phyloP scores from a whole-genome alignment of 2,329 filamentous ascomycete species.

The Metarhizium robertsii region DNA sequence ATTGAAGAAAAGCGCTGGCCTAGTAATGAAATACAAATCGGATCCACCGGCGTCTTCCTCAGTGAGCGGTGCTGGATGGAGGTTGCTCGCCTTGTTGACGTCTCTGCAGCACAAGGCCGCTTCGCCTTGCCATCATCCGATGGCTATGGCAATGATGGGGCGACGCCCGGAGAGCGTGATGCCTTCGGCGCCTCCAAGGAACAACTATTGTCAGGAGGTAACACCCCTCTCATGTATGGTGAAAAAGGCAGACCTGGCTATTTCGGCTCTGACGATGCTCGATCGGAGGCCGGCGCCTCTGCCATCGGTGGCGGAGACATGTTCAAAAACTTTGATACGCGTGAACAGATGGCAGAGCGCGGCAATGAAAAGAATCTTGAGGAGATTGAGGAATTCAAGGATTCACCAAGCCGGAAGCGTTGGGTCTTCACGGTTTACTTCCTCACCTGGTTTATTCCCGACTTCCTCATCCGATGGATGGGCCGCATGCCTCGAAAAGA shows the following conservation, averaged over 20 bases:
- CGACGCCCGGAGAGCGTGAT: constrained; percentile 49
- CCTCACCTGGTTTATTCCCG: constrained; percentile 81
- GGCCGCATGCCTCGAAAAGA: constrained; percentile 89
- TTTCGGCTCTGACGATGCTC: constrained; percentile 74
- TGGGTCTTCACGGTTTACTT: constrained; percentile 81
- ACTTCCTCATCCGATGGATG: constrained; percentile 66
- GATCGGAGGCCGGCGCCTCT: constrained; percentile 88
- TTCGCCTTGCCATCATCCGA: constrained; percentile 42
- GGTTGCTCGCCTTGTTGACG: constrained; percentile 65
- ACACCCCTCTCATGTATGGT: constrained; percentile 53
- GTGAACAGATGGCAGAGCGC: constrained; percentile 90
- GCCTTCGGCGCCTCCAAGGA: constrained; percentile 56
- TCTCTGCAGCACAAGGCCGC: constrained; percentile 38
- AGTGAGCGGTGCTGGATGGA: constrained; percentile 96
- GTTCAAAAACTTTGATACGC: constrained; percentile 94
- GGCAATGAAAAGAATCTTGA: constrained; percentile 83
- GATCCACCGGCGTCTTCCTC: constrained; percentile 87
- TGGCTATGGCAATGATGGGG: constrained; percentile 53
- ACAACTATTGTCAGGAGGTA: constrained; percentile 41
- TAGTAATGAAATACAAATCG: constrained; percentile 79
- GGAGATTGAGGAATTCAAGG: constrained; percentile 77
- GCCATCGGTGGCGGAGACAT: constrained; percentile 88
- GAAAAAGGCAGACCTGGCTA: constrained; percentile 74
- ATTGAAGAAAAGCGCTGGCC: constrained; percentile 91
- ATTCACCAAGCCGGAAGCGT: constrained; percentile 73